A percentile compares a stretch with the other conserved stretches of the same genome.
These are phyloP conservation scores for Myxozyma vanderwaltii DNA, from an alignment of 805 yeast genomes.

Conservation along the genomic window DNA sequence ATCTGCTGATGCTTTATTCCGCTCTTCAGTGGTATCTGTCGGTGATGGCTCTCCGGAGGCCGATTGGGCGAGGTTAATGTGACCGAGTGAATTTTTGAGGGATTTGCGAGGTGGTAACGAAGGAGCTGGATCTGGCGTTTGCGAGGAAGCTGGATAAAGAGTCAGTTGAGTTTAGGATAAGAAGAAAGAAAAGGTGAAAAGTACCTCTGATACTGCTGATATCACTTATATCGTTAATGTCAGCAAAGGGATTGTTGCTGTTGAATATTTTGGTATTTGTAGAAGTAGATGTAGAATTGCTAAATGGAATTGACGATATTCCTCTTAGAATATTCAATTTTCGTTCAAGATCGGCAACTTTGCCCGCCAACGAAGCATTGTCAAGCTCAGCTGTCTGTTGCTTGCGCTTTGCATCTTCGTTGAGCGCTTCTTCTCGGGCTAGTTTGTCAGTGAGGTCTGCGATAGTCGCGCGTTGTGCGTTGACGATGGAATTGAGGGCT, in stretches of 20 bases:
- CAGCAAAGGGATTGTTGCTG: background rate
- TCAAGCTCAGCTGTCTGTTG: slow-evolving; percentile 8
- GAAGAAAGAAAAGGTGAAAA: background rate
- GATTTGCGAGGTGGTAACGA: slow-evolving; percentile 11
- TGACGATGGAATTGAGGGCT: background rate
- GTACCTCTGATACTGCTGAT: background rate
- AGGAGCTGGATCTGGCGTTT: background rate
- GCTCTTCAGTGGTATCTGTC: background rate
- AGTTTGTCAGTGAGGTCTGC: background rate
- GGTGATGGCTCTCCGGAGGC: too few species aligned
- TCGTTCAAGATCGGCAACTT: slow-evolving; percentile 5
- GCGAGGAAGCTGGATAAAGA: background rate
- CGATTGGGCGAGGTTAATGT: background rate
- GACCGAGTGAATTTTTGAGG: background rate
- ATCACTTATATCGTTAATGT: background rate
- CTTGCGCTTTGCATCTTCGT: background rate
- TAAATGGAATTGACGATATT: slow-evolving; percentile 1
- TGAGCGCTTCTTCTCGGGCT: background rate
- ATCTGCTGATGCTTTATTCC: background rate
- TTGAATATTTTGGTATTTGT: background rate
- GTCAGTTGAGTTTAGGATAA: background rate
- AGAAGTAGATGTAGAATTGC: background rate
- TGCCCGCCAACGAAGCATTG: slow-evolving; percentile 8
- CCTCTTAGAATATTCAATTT: slow-evolving; percentile 5
- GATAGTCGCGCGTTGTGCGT: slow-evolving; percentile 2